Percentiles rank a stretch among this genome's conserved stretches.
phyloP scores from a whole-genome alignment of 2,329 filamentous ascomycete species.

The Cordyceps farinosa region DNA sequence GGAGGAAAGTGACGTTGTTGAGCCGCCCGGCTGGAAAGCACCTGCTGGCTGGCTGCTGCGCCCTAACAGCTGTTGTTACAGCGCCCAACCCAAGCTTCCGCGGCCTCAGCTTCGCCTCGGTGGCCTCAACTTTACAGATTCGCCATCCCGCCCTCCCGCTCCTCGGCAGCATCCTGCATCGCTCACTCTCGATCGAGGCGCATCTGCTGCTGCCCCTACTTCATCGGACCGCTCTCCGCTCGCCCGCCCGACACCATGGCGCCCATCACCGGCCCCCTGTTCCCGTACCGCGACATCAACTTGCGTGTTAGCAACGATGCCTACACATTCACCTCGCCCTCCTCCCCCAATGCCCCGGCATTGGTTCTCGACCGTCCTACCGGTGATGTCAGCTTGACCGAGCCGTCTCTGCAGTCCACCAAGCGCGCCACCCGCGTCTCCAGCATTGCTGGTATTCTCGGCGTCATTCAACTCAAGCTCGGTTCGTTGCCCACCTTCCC shows the following conservation, averaged over 20 bases:
- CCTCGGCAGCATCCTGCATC: not conserved
- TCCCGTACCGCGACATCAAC: constrained; percentile 94
- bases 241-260: constrained; percentile 31
- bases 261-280: constrained; percentile 34
- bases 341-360: constrained; percentile 81
- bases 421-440: constrained; percentile 73
- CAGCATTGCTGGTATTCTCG: constrained; percentile 91
- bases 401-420: constrained; percentile 70
- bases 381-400: constrained; percentile 80
- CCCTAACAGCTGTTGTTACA: not conserved
- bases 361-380: constrained; percentile 89
- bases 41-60: not conserved
- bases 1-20: constrained; percentile 1
- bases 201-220: not conserved
- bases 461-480: constrained; percentile 87
- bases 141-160: not conserved
- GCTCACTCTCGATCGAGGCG: not conserved
- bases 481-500: constrained; percentile 51
- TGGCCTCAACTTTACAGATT: constrained; percentile 3
- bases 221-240: not conserved
- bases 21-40: not conserved
- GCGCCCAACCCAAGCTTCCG: not conserved
- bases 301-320: constrained; percentile 86
- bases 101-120: constrained; percentile 9
- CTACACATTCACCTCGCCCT: constrained; percentile 96